Evolutionary conservation across 163 green algal genomes (phyloP).

Genomic region (Smithsoniella earleae): DNA sequence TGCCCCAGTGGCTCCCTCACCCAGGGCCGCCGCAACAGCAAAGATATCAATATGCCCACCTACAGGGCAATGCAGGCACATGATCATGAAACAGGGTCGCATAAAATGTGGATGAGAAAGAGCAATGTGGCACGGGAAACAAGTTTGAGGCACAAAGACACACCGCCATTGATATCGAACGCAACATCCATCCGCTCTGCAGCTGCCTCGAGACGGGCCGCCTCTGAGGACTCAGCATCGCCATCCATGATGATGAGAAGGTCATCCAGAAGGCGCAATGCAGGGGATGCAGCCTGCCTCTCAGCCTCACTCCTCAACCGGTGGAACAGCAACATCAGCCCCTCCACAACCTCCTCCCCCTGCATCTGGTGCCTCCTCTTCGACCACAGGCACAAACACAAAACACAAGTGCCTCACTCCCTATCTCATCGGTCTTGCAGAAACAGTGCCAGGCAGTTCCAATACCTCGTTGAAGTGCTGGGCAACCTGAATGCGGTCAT

Average conservation of each 20-base stretch:
- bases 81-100: too few relatives aligned
- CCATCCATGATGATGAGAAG: slow-evolving; percentile 18
- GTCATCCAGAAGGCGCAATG: slow-evolving; percentile 15
- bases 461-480: slow-evolving; percentile 14
- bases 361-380: background rate
- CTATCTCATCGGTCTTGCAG: background rate
- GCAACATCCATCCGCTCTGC: slow-evolving; percentile 1
- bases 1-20: background rate
- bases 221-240: background rate
- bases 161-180: slow-evolving; percentile 15
- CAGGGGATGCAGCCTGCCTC: background rate
- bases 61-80: background rate
- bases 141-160: too few relatives aligned
- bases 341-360: slow-evolving; percentile 24
- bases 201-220: slow-evolving; percentile 4
- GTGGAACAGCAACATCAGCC: slow-evolving; percentile 13
- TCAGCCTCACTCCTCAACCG: slow-evolving; percentile 7
- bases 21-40: slow-evolving; percentile 9
- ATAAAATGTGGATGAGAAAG: too few relatives aligned
- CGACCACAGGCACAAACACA: background rate
- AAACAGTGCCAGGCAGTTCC: background rate
- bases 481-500: slow-evolving; percentile 17
- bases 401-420: background rate
- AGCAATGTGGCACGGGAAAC: too few relatives aligned
- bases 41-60: slow-evolving; percentile 6